Base-by-base conservation (phyloP, 345 rosid species). In the Arabidopsis thaliana region DNA sequence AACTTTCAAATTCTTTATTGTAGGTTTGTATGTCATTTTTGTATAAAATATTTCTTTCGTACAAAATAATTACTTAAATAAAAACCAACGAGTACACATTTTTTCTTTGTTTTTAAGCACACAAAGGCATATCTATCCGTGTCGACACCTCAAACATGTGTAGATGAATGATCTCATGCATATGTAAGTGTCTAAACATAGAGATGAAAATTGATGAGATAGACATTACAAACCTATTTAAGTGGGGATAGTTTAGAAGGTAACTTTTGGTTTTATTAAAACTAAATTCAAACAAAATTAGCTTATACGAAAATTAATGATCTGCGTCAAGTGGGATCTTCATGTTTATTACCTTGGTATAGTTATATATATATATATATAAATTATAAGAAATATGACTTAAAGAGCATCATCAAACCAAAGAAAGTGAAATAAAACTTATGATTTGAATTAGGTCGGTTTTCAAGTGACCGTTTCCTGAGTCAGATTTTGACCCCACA, bases 401-500 rank as follows among this genome's bases (percentile, higher is more conserved):
- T 8, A 37, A 6, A 42, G 14, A 38, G 28, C 49, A 64, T 67
- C 44, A 74, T 48, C 45, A 49, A 49, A 48, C 40, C 30, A n/a
- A 59, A 67, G 52, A 5, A 58, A 74, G 1, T 6, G 38, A 34
- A 56, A 41, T 65, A 28, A n/a, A 49, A 48, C 8, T 6, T 44
- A 55, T 23, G 59, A 57, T 44, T 55, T 0, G 7, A 65, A 37
- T 32, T 37, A 57, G 74, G 79, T 61, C 23, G 36, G 50, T 42
- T 67, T 60, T 68, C 79, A 60, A 68, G 65, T 76, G 69, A 53
- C 74, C 60, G 42, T 69, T 60, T 52, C 53, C 69, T 76, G 74
- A 69, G 69, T 76, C 74, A 53, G 59, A 42, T 76, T 60, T 61
- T 69, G 79, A 61, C 70, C 50, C 62, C 63, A 69, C 74, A 58